Percentiles rank a stretch among this genome's conserved stretches.
These are phyloP conservation scores for Verticillium klebahnii DNA, from an alignment of 2,329 filamentous ascomycete species.

Conservation along the genomic window DNA sequence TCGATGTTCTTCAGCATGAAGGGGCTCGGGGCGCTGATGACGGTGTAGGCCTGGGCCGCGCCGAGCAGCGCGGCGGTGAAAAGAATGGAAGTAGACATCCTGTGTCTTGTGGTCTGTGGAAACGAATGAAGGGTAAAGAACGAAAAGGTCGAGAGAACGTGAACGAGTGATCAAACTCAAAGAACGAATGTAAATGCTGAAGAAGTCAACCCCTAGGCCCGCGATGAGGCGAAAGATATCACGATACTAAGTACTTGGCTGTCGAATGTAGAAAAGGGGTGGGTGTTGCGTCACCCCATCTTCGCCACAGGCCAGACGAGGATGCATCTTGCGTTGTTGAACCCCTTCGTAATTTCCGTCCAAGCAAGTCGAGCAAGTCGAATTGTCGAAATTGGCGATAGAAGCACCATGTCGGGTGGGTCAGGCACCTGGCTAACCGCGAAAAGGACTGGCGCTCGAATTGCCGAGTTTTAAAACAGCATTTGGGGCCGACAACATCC, in stretches of 20 bases:
- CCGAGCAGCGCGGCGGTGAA: conserved; percentile 9
- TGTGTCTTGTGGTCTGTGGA: conserved; percentile 5
- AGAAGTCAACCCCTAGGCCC: background rate
- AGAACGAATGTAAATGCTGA: background rate
- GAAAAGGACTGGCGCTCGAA: background rate
- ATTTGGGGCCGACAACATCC: background rate
- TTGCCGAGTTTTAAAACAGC: background rate
- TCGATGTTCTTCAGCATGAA: conserved; percentile 30
- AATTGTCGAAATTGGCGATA: background rate
- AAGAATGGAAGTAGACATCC: conserved; percentile 12
- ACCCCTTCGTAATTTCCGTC: background rate
- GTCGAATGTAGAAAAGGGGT: background rate
- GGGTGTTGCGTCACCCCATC: background rate
- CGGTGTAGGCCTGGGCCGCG: conserved; percentile 18
- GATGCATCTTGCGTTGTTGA: background rate
- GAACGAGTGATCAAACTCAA: background rate
- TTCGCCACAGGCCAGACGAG: background rate
- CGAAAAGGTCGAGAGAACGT: background rate
- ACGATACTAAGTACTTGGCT: background rate
- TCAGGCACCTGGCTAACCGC: background rate
- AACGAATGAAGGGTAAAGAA: conserved; percentile 2
- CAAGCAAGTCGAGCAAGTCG: background rate
- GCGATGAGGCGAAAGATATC: background rate
- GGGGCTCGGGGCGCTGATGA: conserved; percentile 14
- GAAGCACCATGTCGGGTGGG: background rate